Evolutionary conservation across 1,139 yeast genomes (phyloP).

Genomic region (Debaryomyces singareniensis): DNA sequence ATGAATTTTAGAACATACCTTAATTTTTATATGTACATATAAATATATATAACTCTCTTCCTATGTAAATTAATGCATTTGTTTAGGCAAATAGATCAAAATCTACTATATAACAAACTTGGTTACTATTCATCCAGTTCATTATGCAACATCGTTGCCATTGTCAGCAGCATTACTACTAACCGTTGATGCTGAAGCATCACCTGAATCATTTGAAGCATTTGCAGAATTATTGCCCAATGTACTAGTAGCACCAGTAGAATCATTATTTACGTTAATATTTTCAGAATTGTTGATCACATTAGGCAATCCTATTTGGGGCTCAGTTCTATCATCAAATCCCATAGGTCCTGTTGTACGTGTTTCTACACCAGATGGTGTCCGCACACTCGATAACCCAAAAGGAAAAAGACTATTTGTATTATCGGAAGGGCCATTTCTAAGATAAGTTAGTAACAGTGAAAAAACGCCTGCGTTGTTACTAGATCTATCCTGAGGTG

Average conservation of each 20-base stretch:
- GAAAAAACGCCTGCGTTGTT: slow-evolving; percentile 13
- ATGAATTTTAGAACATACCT: no score
- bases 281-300: slow-evolving; percentile 2
- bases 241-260: no score
- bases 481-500: background rate
- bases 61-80: no score
- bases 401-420: slow-evolving; percentile 32
- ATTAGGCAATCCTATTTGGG: no score
- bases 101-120: no score
- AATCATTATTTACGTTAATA: no score
- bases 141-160: slow-evolving; percentile 1
- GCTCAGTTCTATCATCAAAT: background rate
- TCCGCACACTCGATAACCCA: slow-evolving; percentile 49
- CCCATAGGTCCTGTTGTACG: slow-evolving; percentile 13
- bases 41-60: no score
- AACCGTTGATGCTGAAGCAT: no score
- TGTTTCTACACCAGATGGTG: slow-evolving; percentile 40
- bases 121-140: background rate
- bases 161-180: slow-evolving; percentile 1
- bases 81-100: no score
- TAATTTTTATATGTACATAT: no score
- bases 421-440: slow-evolving; percentile 8
- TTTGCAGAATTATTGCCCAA: no score
- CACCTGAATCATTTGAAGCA: no score
- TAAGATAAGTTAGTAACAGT: slow-evolving; percentile 19